Conservation (phyloP, 345 rosid genomes). For the Rhizophora mangle region DNA sequence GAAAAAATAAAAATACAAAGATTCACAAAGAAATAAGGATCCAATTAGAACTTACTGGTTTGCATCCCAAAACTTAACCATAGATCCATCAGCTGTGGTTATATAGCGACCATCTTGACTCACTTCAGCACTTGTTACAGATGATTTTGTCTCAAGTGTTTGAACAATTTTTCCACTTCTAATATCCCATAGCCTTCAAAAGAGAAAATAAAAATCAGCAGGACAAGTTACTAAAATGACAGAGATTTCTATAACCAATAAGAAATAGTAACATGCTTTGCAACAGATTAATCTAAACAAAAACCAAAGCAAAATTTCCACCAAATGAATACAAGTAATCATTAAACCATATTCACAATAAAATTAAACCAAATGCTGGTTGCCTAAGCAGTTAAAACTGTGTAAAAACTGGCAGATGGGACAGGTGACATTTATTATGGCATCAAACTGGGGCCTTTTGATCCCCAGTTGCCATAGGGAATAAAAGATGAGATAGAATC, state of each 20-base stretch:
- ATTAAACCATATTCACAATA: background rate
- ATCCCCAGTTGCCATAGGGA: background rate
- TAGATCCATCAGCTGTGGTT: conserved; percentile 79
- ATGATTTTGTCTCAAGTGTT: conserved; percentile 67
- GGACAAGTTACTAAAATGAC: background rate
- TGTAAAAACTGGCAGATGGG: background rate
- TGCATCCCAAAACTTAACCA: conserved; percentile 90
- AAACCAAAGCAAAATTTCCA: background rate
- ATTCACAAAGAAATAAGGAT: background rate
- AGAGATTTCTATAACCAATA: background rate
- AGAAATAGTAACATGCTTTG: background rate
- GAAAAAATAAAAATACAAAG: too few relatives aligned
- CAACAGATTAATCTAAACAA: background rate
- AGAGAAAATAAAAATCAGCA: background rate
- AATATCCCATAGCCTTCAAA: conserved; percentile 64
- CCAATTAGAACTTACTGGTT: conserved; percentile 56
- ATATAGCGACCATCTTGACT: conserved; percentile 84
- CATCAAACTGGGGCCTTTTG: background rate
- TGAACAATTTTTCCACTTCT: conserved; percentile 73
- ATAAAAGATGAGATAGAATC: background rate
- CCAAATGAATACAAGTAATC: background rate
- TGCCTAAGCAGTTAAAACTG: background rate
- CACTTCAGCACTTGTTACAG: conserved; percentile 90
- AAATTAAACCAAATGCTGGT: background rate
- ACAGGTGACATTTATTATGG: too few relatives aligned